Percentiles rank a stretch among this genome's conserved stretches.
Conservation (phyloP, 306 rosid species). For the Prunus mongolica region DNA sequence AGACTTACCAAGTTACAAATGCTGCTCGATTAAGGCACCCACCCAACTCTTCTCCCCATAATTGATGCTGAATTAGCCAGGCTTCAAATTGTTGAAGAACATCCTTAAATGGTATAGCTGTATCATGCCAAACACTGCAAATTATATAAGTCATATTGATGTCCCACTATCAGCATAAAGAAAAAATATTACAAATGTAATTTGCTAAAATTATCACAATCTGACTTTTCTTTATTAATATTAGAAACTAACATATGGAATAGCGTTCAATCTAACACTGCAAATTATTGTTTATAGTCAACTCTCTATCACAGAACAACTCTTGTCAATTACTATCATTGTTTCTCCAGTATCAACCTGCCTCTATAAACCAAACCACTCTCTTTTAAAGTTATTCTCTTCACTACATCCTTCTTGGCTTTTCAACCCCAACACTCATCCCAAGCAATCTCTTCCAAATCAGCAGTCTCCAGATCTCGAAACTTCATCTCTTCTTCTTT, state of each 20-base stretch:
- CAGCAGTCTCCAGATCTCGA: background rate
- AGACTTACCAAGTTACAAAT: constrained; percentile 74
- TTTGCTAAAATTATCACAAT: background rate
- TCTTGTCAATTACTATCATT: background rate
- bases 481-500: background rate
- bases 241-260: background rate
- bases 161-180: background rate
- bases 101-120: constrained; percentile 71
- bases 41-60: constrained; percentile 49
- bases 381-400: background rate
- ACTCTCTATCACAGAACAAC: background rate
- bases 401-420: background rate
- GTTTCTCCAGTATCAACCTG: background rate
- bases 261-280: background rate
- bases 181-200: background rate
- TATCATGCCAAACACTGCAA: constrained; percentile 93
- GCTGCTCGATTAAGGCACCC: constrained; percentile 65
- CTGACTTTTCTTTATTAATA: background rate
- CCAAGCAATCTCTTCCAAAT: background rate
- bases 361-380: background rate
- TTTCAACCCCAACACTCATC: background rate
- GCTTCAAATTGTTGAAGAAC: constrained; percentile 77
- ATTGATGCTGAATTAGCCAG: constrained; percentile 62
- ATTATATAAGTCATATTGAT: background rate
- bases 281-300: background rate